These are phyloP conservation scores for Zygosaccharomyces sapae DNA, from an alignment of 1,139 yeast species.

Conservation along the genomic window DNA sequence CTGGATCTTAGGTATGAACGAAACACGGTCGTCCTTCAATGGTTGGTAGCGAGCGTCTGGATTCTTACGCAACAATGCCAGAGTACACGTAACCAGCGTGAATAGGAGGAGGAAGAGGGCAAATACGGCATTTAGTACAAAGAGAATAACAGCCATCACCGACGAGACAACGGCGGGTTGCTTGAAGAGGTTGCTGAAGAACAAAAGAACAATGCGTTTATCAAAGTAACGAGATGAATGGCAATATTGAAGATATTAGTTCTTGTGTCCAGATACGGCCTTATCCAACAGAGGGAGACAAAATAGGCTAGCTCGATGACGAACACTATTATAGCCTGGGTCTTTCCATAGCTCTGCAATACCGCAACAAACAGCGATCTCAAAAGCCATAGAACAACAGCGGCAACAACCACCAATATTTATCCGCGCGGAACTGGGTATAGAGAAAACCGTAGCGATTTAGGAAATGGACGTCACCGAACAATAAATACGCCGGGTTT, in stretches of 20 bases:
- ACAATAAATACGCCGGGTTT: slow-evolving; percentile 91
- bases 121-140: slow-evolving; percentile 82
- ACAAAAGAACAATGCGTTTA: slow-evolving; percentile 84
- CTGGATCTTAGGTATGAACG: slow-evolving; percentile 60
- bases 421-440: slow-evolving; percentile 84
- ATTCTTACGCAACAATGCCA: slow-evolving; percentile 81
- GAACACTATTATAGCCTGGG: slow-evolving; percentile 74
- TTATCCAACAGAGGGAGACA: slow-evolving; percentile 56
- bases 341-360: slow-evolving; percentile 73
- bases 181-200: slow-evolving; percentile 78
- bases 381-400: slow-evolving; percentile 61
- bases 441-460: slow-evolving; percentile 91
- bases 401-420: slow-evolving; percentile 74
- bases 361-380: slow-evolving; percentile 85
- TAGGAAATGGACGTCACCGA: slow-evolving; percentile 75
- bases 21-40: slow-evolving; percentile 92
- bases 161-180: slow-evolving; percentile 87
- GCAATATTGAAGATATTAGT: slow-evolving; percentile 89
- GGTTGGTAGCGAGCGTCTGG: slow-evolving; percentile 97
- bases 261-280: slow-evolving; percentile 93
- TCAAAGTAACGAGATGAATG: slow-evolving; percentile 70
- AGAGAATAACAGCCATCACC: slow-evolving; percentile 89
- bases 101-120: slow-evolving; percentile 77
- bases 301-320: slow-evolving; percentile 69
- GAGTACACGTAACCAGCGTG: slow-evolving; percentile 80